Percentiles rank a stretch among this genome's conserved stretches.
Evolutionary conservation across 2,329 filamentous ascomycete species (phyloP).

Genomic region (Spiromastix sp.): DNA sequence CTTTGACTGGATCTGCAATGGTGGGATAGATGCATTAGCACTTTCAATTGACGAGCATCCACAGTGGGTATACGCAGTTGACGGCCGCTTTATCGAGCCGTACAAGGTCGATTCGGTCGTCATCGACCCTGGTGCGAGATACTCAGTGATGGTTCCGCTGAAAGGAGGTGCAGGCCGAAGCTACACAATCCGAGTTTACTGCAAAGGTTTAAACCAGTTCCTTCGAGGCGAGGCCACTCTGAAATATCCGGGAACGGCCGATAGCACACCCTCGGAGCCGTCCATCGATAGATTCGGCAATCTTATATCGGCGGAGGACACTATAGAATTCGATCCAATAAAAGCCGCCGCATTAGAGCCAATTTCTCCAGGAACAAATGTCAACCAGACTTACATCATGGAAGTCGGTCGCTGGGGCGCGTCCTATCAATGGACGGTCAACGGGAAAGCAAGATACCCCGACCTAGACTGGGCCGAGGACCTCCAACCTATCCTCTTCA

Average conservation of each 20-base stretch:
- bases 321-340: slow-evolving; percentile 37
- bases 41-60: slow-evolving; percentile 33
- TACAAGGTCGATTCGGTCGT: slow-evolving; percentile 21
- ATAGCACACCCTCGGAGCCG: slow-evolving; percentile 22
- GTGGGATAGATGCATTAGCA: slow-evolving; percentile 40
- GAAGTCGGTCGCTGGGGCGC: slow-evolving; percentile 22
- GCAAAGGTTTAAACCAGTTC: slow-evolving; percentile 42
- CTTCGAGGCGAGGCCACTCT: slow-evolving; percentile 44
- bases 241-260: slow-evolving; percentile 24
- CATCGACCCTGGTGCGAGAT: slow-evolving; percentile 22
- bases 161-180: slow-evolving; percentile 32
- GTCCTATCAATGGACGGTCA: slow-evolving; percentile 41
- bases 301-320: slow-evolving; percentile 29
- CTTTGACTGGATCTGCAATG: slow-evolving; percentile 45
- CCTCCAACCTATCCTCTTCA: slow-evolving; percentile 37
- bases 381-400: slow-evolving; percentile 38
- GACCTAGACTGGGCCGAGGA: slow-evolving; percentile 32
- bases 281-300: slow-evolving; percentile 43
- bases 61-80: slow-evolving; percentile 29
- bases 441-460: slow-evolving; percentile 1
- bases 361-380: slow-evolving; percentile 30
- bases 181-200: slow-evolving; percentile 47
- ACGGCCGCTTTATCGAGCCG: slow-evolving; percentile 29
- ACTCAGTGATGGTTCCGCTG: slow-evolving; percentile 31
- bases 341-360: slow-evolving; percentile 40